phyloP scores from a whole-genome alignment of 2,329 filamentous ascomycete genomes.

The Penicillium sp. region DNA sequence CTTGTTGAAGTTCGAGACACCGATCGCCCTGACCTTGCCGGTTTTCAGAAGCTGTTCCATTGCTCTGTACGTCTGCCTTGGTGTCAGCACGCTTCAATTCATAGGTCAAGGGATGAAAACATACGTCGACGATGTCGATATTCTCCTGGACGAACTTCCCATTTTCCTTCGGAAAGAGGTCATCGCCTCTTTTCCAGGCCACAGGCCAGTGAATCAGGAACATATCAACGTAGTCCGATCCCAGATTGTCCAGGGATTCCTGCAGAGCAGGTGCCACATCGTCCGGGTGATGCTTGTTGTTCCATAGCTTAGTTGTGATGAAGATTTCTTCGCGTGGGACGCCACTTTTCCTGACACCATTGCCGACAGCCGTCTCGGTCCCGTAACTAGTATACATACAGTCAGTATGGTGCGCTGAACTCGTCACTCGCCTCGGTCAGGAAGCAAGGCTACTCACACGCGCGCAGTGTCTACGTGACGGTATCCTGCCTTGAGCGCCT shows the following conservation, averaged over 20 bases:
- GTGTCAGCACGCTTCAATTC: not conserved
- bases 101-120: not conserved
- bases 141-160: slow-evolving; percentile 38
- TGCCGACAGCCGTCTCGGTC: slow-evolving; percentile 59
- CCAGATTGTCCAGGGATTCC: slow-evolving; percentile 54
- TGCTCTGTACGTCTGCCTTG: slow-evolving; percentile 42
- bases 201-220: slow-evolving; percentile 62
- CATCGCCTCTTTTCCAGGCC: slow-evolving; percentile 44
- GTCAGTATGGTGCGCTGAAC: not conserved
- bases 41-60: slow-evolving; percentile 38
- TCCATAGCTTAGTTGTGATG: slow-evolving; percentile 60
- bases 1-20: slow-evolving; percentile 46
- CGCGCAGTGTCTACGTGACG: slow-evolving; percentile 48
- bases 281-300: slow-evolving; percentile 53
- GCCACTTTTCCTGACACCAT: slow-evolving; percentile 55
- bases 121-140: slow-evolving; percentile 44
- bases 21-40: slow-evolving; percentile 44
- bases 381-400: slow-evolving; percentile 40
- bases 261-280: slow-evolving; percentile 55
- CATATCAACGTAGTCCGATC: slow-evolving; percentile 59
- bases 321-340: slow-evolving; percentile 58
- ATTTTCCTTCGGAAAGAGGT: slow-evolving; percentile 41
- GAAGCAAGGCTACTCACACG: slow-evolving; percentile 26
- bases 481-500: slow-evolving; percentile 46
- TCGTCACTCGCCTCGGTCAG: not conserved